A percentile compares a stretch with the other conserved stretches of the same genome.
Evolutionary conservation across 805 yeast species (phyloP).

Genomic region (Nakazawaea ernobii): DNA sequence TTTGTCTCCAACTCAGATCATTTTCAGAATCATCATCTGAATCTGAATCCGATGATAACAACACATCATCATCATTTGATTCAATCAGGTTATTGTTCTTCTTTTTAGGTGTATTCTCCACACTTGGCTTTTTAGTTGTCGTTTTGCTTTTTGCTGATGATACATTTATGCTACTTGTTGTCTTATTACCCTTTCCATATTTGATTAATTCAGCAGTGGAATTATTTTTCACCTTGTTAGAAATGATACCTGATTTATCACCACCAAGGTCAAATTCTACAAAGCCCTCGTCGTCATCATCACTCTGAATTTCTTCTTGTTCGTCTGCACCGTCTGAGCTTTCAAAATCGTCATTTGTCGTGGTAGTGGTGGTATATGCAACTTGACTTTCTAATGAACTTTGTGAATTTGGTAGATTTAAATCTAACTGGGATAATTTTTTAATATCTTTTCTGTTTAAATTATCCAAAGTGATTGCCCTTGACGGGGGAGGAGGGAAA

Average conservation of each 20-base stretch:
- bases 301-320: too few relatives aligned
- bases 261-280: slow-evolving; percentile 30
- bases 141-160: not conserved
- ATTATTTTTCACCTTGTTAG: slow-evolving; percentile 12
- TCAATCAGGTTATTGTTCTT: not conserved
- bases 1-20: slow-evolving; percentile 70
- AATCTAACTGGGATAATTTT: not conserved
- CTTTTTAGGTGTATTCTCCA: not conserved
- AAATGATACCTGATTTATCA: slow-evolving; percentile 18
- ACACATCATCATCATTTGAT: not conserved
- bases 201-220: slow-evolving; percentile 16
- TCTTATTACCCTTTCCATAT: slow-evolving; percentile 18
- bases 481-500: too few relatives aligned
- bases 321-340: too few relatives aligned
- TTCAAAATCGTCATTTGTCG: not conserved
- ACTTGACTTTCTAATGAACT: not conserved
- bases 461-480: not conserved
- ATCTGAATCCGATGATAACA: not conserved
- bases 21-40: slow-evolving; percentile 1
- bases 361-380: not conserved
- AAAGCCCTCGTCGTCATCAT: slow-evolving; percentile 20
- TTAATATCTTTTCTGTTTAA: not conserved
- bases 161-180: slow-evolving; percentile 3
- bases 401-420: not conserved
- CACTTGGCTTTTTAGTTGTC: not conserved